Base-by-base conservation (phyloP, 768 basidiomycete species). In the Heimioporus sp. region DNA sequence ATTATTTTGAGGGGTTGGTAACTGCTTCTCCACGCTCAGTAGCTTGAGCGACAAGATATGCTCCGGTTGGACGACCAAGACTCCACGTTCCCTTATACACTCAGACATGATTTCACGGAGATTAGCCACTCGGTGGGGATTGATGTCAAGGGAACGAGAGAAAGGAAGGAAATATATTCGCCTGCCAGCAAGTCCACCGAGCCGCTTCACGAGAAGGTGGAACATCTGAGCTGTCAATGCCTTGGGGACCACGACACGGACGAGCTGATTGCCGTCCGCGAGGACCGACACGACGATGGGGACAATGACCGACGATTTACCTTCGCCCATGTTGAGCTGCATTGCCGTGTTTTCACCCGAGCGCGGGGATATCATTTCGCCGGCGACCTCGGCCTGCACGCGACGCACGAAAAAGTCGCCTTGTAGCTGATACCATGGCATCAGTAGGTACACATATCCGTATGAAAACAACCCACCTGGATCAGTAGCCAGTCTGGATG, bases 301-400 rank as follows among this genome's bases (percentile, higher is more conserved):
- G 2, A 81, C 70, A n/a, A 82, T 73, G 1, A 73, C 74, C 0
- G 73, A 75, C 2, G 74, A 72, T 52, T 82, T 83, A 1, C 80
- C 81, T 48, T 82, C 80, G 2, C 80, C 80, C 80, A 82, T 83
- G 44, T 82, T 80, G 16, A 82, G 72, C 37, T 82, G 80, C 28
- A 77, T 65, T 7, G 70, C 60, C 0, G 74, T 73, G 43, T 76
- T 82, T 7, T 55, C 15, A 3, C 54, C 51, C 0, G 63, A 69
- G 1, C 48, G 50, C 0, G 81, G 80, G 0, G 59, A 47, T 20
- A 78, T 76, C 81, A 82, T 81, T 44, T 79, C 72, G 4, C 56
- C 46, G 1, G 79, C 76, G 10, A 82, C 63, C 0, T 61, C 46
- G 0, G 63, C 62, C 51, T 82, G 81, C 15, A 80, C 56, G 0